phyloP scores from a whole-genome alignment of 352 stramenopile genomes.

The Saprolegnia diclina region DNA sequence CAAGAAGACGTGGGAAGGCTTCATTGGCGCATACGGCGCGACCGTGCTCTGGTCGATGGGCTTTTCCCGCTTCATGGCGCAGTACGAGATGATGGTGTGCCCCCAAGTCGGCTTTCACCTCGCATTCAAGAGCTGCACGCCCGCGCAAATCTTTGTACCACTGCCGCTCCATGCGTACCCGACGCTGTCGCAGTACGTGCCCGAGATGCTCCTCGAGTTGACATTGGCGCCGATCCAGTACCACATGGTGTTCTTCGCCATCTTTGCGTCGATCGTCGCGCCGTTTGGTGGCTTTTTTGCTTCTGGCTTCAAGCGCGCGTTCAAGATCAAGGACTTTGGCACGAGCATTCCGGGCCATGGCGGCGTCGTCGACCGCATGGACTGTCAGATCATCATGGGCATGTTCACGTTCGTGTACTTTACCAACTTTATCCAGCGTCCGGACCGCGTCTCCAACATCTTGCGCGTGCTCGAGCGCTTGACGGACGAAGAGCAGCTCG shows the following conservation, averaged over 20 bases:
- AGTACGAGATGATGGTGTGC: conserved; percentile 63
- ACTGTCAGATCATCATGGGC: conserved; percentile 73
- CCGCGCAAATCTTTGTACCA: conserved; percentile 38
- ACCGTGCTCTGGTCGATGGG: conserved; percentile 80
- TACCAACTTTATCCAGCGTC: conserved; percentile 66
- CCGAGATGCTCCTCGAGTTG: conserved; percentile 42
- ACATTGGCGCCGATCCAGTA: conserved; percentile 69
- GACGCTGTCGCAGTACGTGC: conserved; percentile 26
- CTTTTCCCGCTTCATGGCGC: conserved; percentile 52
- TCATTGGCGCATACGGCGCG: conserved; percentile 75
- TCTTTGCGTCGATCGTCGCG: conserved; percentile 88
- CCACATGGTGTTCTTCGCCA: conserved; percentile 77
- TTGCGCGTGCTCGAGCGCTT: conserved; percentile 21
- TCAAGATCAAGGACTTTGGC: conserved; percentile 92
- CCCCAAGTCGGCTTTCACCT: conserved; percentile 31
- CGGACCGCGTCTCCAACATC: conserved; percentile 14
- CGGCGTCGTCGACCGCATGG: conserved; percentile 78
- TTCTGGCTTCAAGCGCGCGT: conserved; percentile 89
- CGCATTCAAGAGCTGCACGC: conserved; percentile 32
- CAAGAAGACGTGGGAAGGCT: conserved; percentile 94
- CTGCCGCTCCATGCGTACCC: conserved; percentile 58
- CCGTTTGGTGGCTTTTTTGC: conserved; percentile 93
- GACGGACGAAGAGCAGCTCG: conserved; percentile 14
- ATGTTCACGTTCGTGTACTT: conserved; percentile 82
- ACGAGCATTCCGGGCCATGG: conserved; percentile 87